These are phyloP conservation scores for Diaporthe velutina DNA, from an alignment of 2,329 filamentous ascomycete species.

Conservation along the genomic window DNA sequence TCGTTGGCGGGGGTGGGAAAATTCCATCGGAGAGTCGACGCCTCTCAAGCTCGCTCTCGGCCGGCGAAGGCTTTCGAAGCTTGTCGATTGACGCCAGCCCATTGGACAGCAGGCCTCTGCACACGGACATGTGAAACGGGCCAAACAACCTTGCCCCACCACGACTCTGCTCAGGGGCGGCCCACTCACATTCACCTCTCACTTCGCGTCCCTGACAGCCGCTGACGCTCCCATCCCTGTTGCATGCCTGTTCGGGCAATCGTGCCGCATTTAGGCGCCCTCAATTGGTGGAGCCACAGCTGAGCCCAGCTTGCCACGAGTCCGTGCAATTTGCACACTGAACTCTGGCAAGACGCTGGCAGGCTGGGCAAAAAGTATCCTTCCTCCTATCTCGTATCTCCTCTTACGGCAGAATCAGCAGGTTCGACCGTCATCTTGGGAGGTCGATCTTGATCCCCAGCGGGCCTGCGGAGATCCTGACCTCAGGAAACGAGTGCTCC, in stretches of 20 bases:
- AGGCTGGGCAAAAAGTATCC: conserved; percentile 20
- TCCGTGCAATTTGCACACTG: conserved; percentile 23
- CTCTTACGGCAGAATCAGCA: neutral
- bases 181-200: conserved; percentile 21
- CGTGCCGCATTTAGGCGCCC: conserved; percentile 17
- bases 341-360: neutral
- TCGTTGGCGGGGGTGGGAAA: conserved; percentile 13
- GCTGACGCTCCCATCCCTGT: conserved; percentile 9
- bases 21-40: neutral
- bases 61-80: conserved; percentile 15
- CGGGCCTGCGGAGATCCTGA: conserved; percentile 2
- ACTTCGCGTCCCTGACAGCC: conserved; percentile 27
- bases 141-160: conserved; percentile 28
- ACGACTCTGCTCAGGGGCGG: conserved; percentile 25
- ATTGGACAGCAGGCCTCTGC: conserved; percentile 27
- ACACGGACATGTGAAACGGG: conserved; percentile 27
- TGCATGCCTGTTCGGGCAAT: conserved; percentile 25
- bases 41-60: conserved; percentile 18
- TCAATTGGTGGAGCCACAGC: conserved; percentile 30
- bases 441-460: neutral
- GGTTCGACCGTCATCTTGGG: conserved; percentile 17
- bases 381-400: neutral
- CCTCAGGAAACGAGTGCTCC: neutral
- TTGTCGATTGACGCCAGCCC: conserved; percentile 8
- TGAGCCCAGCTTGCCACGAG: conserved; percentile 27